Evolutionary conservation across 306 rosid genomes (phyloP).

Genomic region (Oxytropis ochrocephala): DNA sequence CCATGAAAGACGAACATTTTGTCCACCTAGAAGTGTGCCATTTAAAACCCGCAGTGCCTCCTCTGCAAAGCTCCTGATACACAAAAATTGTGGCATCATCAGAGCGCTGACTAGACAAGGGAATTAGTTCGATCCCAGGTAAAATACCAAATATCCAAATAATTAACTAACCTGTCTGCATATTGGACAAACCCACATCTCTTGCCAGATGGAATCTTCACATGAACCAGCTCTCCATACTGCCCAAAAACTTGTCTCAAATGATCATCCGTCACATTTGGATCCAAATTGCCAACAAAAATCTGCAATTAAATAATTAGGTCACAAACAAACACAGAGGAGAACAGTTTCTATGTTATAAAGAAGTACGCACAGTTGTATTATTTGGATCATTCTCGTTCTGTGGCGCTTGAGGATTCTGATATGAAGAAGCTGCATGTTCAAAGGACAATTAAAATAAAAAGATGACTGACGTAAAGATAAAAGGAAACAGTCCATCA

Average conservation of each 20-base stretch:
- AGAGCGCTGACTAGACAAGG: background rate
- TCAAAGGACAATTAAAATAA: slow-evolving; percentile 30
- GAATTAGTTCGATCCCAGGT: background rate
- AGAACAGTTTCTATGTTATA: slow-evolving; percentile 5
- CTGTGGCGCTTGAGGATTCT: slow-evolving; percentile 79
- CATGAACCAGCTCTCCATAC: slow-evolving; percentile 83
- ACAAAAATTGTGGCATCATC: background rate
- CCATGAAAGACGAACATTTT: slow-evolving; percentile 92
- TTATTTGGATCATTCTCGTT: slow-evolving; percentile 92
- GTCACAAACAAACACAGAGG: slow-evolving; percentile 15
- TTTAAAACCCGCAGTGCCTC: slow-evolving; percentile 69
- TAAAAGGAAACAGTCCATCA: background rate
- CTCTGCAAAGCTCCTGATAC: slow-evolving; percentile 77
- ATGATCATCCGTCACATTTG: slow-evolving; percentile 80
- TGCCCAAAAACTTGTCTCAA: slow-evolving; percentile 81
- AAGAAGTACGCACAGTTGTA: slow-evolving; percentile 81
- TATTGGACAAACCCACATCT: slow-evolving; percentile 97
- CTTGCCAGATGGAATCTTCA: slow-evolving; percentile 92
- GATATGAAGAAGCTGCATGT: slow-evolving; percentile 85
- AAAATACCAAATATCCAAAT: background rate
- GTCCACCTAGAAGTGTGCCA: slow-evolving; percentile 73
- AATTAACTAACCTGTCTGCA: slow-evolving; percentile 56
- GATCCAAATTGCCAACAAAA: slow-evolving; percentile 92
- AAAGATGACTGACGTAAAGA: slow-evolving; percentile 13
- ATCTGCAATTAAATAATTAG: slow-evolving; percentile 41